phyloP scores from a whole-genome alignment of 2,329 filamentous ascomycete species.

The Paecilomyces dactylethromorphus region DNA sequence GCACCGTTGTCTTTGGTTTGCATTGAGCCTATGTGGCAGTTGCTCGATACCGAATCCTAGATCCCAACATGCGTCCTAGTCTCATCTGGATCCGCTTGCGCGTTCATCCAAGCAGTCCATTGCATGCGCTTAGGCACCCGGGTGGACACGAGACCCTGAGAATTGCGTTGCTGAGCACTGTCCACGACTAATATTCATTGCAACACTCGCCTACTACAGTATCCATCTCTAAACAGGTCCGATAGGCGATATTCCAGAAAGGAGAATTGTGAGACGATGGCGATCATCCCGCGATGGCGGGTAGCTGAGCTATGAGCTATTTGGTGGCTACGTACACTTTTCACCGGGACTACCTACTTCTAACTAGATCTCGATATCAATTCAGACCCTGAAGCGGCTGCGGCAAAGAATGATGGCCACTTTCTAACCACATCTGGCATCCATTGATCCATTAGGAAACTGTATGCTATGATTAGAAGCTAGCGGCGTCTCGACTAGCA shows the following conservation, averaged over 20 bases:
- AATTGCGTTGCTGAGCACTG: neutral
- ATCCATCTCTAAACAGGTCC: neutral
- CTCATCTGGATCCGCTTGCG: neutral
- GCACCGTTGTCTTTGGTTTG: neutral
- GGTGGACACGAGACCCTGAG: neutral
- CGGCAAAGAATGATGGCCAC: neutral
- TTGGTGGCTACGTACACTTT: neutral
- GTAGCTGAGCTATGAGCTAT: too few species aligned
- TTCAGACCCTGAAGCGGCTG: neutral
- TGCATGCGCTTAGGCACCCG: neutral
- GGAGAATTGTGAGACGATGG: neutral
- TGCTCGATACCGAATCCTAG: neutral
- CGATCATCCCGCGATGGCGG: too few species aligned
- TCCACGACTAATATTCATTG: neutral
- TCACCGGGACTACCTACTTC: neutral
- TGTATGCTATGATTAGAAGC: conserved; percentile 1
- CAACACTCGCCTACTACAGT: neutral
- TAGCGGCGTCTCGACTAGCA: neutral
- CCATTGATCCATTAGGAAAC: neutral
- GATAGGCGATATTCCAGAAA: too few species aligned
- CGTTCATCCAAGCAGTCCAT: neutral
- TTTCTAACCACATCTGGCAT: neutral
- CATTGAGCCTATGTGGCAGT: neutral
- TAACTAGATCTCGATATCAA: neutral
- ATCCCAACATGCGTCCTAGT: neutral